These are phyloP conservation scores for Pleurotus sapidus DNA, from an alignment of 768 basidiomycete species.

Conservation along the genomic window DNA sequence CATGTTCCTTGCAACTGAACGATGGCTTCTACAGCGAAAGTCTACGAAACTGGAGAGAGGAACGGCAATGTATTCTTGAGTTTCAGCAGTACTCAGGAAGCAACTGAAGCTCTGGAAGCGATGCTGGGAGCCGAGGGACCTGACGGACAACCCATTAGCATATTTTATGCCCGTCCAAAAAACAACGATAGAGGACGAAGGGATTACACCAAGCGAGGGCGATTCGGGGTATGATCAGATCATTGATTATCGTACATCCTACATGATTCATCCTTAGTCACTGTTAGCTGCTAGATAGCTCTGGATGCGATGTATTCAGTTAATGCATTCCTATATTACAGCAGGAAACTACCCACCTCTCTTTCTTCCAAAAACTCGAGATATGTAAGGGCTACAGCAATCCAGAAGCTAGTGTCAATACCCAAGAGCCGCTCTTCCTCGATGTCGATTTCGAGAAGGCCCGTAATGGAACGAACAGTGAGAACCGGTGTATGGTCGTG, in stretches of 20 bases:
- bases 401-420: conserved; percentile 76
- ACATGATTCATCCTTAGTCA: not conserved
- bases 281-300: conserved; percentile 54
- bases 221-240: no score
- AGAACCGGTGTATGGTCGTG: conserved; percentile 71
- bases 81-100: conserved; percentile 42
- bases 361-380: conserved; percentile 75
- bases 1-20: not conserved
- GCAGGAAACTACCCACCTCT: conserved; percentile 43
- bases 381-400: conserved; percentile 72
- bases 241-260: no score
- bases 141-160: not conserved
- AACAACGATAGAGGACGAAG: conserved; percentile 5
- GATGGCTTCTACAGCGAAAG: conserved; percentile 25
- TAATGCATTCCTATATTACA: not conserved
- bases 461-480: conserved; percentile 54
- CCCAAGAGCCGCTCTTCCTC: conserved; percentile 56
- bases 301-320: conserved; percentile 24
- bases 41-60: conserved; percentile 24
- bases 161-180: conserved; percentile 4
- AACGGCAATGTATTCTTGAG: conserved; percentile 49
- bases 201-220: conserved; percentile 1
- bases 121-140: conserved; percentile 14
- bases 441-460: conserved; percentile 61
- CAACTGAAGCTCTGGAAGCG: conserved; percentile 44